phyloP scores from a whole-genome alignment of 2,329 filamentous ascomycete genomes.

The Incumbomyces lentus region DNA sequence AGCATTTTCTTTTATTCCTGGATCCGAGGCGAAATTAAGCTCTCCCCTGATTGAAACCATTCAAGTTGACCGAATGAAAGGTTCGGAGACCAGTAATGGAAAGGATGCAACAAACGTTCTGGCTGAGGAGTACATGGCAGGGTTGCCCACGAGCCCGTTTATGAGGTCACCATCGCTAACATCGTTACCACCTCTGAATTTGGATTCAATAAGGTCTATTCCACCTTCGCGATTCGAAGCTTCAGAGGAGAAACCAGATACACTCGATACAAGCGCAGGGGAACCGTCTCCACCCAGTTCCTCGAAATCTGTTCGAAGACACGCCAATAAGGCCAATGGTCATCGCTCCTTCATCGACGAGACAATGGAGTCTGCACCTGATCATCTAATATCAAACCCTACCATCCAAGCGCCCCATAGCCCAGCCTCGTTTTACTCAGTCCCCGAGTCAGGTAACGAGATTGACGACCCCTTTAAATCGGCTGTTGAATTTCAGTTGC shows the following conservation, averaged over 20 bases:
- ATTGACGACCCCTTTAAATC: constrained; percentile 11
- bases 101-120: constrained; percentile 11
- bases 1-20: constrained; percentile 5
- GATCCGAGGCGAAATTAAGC: not conserved
- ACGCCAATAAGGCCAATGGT: not conserved
- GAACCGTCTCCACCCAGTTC: not conserved
- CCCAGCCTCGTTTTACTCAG: constrained; percentile 1
- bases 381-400: not conserved
- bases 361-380: not conserved
- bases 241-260: not conserved
- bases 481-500: constrained; percentile 10
- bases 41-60: not conserved
- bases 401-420: not conserved
- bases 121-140: constrained; percentile 20
- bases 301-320: not conserved
- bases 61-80: not conserved
- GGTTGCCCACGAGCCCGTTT: constrained; percentile 16
- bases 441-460: not conserved
- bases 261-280: not conserved
- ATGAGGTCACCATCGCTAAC: constrained; percentile 3
- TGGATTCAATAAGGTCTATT: not conserved
- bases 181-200: not conserved
- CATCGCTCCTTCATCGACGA: constrained; percentile 1
- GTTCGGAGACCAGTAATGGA: not conserved
- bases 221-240: not conserved